Evolutionary conservation across 2,329 filamentous ascomycete species (phyloP), one percentile per base, ranked within the genome.

Genomic region (Aureobasidium sp.): DNA sequence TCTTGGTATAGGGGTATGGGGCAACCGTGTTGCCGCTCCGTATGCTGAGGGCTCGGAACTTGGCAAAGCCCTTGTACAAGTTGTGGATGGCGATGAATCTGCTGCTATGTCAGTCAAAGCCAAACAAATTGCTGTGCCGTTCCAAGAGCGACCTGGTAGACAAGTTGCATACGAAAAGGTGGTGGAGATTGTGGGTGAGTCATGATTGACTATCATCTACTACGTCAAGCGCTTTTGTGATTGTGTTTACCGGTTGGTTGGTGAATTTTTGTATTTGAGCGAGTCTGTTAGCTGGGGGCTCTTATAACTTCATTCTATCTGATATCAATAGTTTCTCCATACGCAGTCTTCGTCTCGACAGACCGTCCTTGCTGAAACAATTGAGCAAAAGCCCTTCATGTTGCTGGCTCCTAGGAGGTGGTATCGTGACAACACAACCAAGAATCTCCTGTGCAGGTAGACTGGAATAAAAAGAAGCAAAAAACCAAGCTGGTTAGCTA

Each of bases 21-120:
- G 60, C 9, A 62, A 57, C 22, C 22, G 33, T 17, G 44, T n/a
- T 11, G 50, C 54, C 15, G 60, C 60, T 11, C 60, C 60, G 7
- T n/a, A 37, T 15, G 44, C 56, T 12, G 60, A 44, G 9, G 27
- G 50, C 2, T 19, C 29, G 1, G 42, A 57, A 39, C 45, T 62
- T 14, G 52, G 49, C 6, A 40, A n/a, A 35, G 49, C 53, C 8
- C 42, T 62, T 27, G 8, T 62, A 19, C 31, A 39, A 56, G 60
- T 54, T 1, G 50, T 62, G 12, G 31, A 54, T 17, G 60, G 47
- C 29, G 39, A 35, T 22, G 24, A n/a, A 15, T 53, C 60, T 14
- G 50, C 60, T 35, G 52, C 31, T 5, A 44, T 62, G 42, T 52
- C 27, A 8, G 42, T 22, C 9, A 54, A 62, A 29, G 60, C 50